phyloP scores from a whole-genome alignment of 2,329 filamentous ascomycete species.

The Microsporum canis region DNA sequence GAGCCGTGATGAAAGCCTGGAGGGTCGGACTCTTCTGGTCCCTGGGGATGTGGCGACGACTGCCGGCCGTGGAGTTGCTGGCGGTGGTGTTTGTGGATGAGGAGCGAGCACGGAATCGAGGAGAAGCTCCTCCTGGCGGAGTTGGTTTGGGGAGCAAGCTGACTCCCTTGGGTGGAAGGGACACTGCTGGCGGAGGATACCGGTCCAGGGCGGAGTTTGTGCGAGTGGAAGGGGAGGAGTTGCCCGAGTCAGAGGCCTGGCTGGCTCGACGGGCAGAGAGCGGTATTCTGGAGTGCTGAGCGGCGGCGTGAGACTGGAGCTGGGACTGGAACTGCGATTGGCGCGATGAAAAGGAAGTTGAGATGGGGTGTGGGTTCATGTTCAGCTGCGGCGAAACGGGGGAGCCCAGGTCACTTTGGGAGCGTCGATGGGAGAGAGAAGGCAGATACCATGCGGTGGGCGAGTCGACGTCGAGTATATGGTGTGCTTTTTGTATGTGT shows the following conservation, averaged over 20 bases:
- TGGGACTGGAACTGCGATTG: not conserved
- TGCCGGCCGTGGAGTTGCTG: not conserved
- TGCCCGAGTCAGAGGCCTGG: constrained; percentile 32
- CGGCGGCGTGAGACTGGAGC: not conserved
- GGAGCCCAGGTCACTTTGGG: constrained; percentile 48
- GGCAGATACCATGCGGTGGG: constrained; percentile 8
- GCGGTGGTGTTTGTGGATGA: constrained; percentile 6
- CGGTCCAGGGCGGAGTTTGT: constrained; percentile 24
- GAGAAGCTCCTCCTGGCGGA: constrained; percentile 14
- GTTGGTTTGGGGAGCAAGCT: constrained; percentile 34
- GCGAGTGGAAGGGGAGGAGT: constrained; percentile 26
- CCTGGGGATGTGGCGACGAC: constrained; percentile 19
- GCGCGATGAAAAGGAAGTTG: constrained; percentile 1
- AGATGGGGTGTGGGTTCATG: constrained; percentile 10
- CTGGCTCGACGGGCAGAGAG: constrained; percentile 31
- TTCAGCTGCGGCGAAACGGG: constrained; percentile 23
- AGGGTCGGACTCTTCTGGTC: constrained; percentile 48
- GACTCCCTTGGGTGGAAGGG: constrained; percentile 29
- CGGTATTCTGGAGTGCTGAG: constrained; percentile 35
- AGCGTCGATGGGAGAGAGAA: constrained; percentile 26
- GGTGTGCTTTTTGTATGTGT: not conserved
- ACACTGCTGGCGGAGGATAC: constrained; percentile 21
- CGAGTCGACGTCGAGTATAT: not conserved
- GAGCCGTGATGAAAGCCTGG: constrained; percentile 61
- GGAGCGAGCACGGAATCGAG: not conserved